phyloP scores from a whole-genome alignment of 495 filamentous ascomycete genomes.

The Tuber brumale region DNA sequence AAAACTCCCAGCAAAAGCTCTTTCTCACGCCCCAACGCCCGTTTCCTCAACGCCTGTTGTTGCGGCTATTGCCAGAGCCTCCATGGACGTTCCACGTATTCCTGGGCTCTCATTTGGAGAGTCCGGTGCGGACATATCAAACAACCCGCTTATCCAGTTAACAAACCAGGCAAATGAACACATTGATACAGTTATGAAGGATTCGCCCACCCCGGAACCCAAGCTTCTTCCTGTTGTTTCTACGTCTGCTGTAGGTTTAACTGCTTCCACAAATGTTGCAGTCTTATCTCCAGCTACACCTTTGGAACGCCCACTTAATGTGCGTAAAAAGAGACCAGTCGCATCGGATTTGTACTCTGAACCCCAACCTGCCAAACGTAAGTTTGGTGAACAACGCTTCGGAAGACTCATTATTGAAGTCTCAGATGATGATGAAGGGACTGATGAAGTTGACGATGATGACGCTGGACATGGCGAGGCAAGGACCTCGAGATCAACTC shows the following conservation, averaged over 20 bases:
- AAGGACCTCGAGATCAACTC: conserved; percentile 48
- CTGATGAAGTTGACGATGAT: conserved; percentile 40
- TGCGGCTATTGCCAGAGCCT: conserved; percentile 27
- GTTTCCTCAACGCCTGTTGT: conserved; percentile 37
- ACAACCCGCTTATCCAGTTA: conserved; percentile 15
- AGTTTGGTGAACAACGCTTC: conserved; percentile 48
- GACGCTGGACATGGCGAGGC: conserved; percentile 42
- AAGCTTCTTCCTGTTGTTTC: background rate
- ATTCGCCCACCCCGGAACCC: conserved; percentile 23
- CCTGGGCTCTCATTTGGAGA: conserved; percentile 37
- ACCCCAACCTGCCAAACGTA: conserved; percentile 52
- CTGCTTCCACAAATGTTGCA: conserved; percentile 8
- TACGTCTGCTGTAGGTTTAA: background rate
- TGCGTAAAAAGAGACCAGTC: conserved; percentile 60
- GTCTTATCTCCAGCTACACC: conserved; percentile 16
- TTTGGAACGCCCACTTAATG: conserved; percentile 25
- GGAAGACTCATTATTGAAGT: conserved; percentile 66
- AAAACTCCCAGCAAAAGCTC: conserved; percentile 35
- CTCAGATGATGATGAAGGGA: conserved; percentile 50
- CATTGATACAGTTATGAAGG: conserved; percentile 38
- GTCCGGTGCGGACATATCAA: conserved; percentile 20
- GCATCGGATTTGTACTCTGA: conserved; percentile 69
- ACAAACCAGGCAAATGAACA: conserved; percentile 10
- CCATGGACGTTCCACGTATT: conserved; percentile 25
- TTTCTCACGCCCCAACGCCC: conserved; percentile 33